Conservation (phyloP, 2,329 filamentous ascomycete species). For the Aureobasidium subglaciale region DNA sequence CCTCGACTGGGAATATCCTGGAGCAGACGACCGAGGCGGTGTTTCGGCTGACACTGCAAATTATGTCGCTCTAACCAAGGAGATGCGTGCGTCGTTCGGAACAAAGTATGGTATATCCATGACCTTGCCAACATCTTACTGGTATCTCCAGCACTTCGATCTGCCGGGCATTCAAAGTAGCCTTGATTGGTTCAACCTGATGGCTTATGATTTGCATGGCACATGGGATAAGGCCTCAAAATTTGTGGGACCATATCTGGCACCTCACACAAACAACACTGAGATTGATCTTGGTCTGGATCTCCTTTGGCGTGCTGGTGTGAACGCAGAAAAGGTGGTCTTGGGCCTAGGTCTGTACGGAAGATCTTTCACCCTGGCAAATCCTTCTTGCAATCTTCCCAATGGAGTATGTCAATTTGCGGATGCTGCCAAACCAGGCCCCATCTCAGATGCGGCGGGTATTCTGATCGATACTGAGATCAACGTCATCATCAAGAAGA, state of each 20-base stretch:
- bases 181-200: slow-evolving; percentile 32
- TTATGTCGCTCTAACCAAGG: slow-evolving; percentile 29
- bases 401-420: slow-evolving; percentile 18
- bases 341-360: slow-evolving; percentile 38
- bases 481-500: slow-evolving; percentile 19
- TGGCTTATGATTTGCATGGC: slow-evolving; percentile 42
- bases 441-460: slow-evolving; percentile 22
- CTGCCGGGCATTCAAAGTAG: slow-evolving; percentile 18
- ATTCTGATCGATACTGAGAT: slow-evolving; percentile 22
- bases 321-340: slow-evolving; percentile 36
- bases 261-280: slow-evolving; percentile 39
- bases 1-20: slow-evolving; percentile 21
- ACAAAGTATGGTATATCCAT: slow-evolving; percentile 6
- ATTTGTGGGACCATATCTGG: slow-evolving; percentile 27
- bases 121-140: slow-evolving; percentile 25
- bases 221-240: slow-evolving; percentile 31
- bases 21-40: slow-evolving; percentile 32
- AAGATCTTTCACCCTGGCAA: slow-evolving; percentile 26
- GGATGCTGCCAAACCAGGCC: slow-evolving; percentile 21
- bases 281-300: slow-evolving; percentile 38
- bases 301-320: slow-evolving; percentile 39
- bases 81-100: slow-evolving; percentile 33
- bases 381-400: slow-evolving; percentile 19
- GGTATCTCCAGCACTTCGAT: slow-evolving; percentile 29
- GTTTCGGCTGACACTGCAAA: slow-evolving; percentile 32